phyloP scores from a whole-genome alignment of 345 rosid genomes.

The Boechera divaricarpa region DNA sequence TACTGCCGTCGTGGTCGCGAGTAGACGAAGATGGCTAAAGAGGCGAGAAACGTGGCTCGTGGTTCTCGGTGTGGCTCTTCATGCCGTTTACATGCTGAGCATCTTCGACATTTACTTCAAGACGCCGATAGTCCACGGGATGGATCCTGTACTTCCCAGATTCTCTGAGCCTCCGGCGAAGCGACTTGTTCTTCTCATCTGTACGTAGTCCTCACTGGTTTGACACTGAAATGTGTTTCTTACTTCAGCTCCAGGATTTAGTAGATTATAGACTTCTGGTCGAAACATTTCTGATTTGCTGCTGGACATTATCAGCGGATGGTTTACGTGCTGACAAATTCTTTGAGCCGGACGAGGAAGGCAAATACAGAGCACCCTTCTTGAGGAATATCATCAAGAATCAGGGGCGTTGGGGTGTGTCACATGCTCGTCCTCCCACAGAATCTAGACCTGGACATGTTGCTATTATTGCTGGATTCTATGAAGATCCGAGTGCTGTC shows the following conservation, averaged over 20 bases:
- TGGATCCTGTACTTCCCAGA: slow-evolving; percentile 83
- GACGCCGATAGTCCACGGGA: slow-evolving; percentile 93
- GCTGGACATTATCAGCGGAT: slow-evolving; percentile 62
- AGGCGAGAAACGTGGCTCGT: slow-evolving; percentile 82
- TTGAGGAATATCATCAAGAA: slow-evolving; percentile 73
- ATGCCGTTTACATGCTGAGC: slow-evolving; percentile 93
- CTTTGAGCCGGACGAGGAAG: slow-evolving; percentile 81
- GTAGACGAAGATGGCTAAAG: slow-evolving; percentile 62
- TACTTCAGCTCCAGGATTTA: no score
- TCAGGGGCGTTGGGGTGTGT: slow-evolving; percentile 95
- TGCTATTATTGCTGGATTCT: slow-evolving; percentile 93
- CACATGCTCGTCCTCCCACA: slow-evolving; percentile 99
- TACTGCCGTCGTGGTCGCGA: slow-evolving; percentile 21
- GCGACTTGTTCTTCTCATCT: slow-evolving; percentile 85
- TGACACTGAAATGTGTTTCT: background rate
- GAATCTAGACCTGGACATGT: slow-evolving; percentile 99
- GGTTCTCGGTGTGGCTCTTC: slow-evolving; percentile 74
- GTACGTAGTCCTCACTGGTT: slow-evolving; percentile 44
- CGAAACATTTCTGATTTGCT: slow-evolving; percentile 1
- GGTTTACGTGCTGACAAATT: slow-evolving; percentile 98
- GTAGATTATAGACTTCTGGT: background rate
- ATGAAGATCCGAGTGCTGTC: slow-evolving; percentile 98
- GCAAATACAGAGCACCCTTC: slow-evolving; percentile 87
- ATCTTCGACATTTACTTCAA: slow-evolving; percentile 98
- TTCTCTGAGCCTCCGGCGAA: slow-evolving; percentile 77